Evolutionary conservation across 164 flowering plant species (phyloP).

Genomic region (Berberis thunbergii): DNA sequence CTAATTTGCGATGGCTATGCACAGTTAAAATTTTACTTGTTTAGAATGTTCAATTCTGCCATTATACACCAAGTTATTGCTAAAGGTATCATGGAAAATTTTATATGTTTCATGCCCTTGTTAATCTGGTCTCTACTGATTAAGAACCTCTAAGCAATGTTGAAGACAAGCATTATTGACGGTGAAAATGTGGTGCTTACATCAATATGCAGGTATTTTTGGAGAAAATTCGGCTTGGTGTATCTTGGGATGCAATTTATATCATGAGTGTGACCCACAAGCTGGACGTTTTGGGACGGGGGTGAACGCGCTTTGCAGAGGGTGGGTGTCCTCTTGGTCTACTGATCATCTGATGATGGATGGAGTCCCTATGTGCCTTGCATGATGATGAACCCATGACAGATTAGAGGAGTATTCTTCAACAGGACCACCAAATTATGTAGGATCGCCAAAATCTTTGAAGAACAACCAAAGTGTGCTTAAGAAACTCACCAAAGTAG

Average conservation of each 20-base stretch:
- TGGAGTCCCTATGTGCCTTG: constrained; percentile 50
- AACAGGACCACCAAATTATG: constrained; percentile 54
- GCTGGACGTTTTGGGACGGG: constrained; percentile 56
- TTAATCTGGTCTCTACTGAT: too few species aligned
- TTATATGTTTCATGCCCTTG: too few species aligned
- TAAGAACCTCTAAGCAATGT: too few species aligned
- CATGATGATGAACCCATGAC: constrained; percentile 38
- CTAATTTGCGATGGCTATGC: too few species aligned
- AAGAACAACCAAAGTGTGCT: too few species aligned
- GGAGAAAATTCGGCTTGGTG: constrained; percentile 76
- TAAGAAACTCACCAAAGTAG: too few species aligned
- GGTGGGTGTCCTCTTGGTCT: constrained; percentile 68
- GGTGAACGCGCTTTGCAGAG: constrained; percentile 38
- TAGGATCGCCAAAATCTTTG: constrained; percentile 47
- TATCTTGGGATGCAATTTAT: constrained; percentile 80
- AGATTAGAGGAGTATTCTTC: constrained; percentile 25
- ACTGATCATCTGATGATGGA: constrained; percentile 66
- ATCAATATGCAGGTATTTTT: constrained; percentile 25
- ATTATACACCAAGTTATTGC: too few species aligned
- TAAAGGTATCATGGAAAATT: too few species aligned
- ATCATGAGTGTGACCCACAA: constrained; percentile 46
- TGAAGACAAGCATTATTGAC: too few species aligned
- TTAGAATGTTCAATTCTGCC: too few species aligned
- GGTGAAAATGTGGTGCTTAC: too few species aligned
- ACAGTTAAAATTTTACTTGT: too few species aligned